Percentiles rank a stretch among this genome's conserved stretches.
These are phyloP conservation scores for Rhytidhysteron rufulum DNA, from an alignment of 2,329 filamentous ascomycete genomes.

Conservation along the genomic window DNA sequence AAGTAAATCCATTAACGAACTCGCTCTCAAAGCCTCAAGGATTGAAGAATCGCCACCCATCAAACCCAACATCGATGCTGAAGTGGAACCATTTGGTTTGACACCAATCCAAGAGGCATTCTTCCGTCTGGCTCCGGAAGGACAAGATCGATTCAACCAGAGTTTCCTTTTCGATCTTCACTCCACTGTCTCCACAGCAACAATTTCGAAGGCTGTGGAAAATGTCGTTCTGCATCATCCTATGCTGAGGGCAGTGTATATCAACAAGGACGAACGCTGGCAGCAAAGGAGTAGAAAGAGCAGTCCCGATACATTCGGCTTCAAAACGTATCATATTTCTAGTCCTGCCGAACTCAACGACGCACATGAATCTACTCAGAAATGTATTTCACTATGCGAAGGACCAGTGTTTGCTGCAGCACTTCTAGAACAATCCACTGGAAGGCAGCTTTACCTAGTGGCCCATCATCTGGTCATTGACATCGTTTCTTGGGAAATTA, in stretches of 20 bases:
- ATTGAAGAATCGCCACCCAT: background rate
- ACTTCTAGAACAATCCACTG: constrained; percentile 13
- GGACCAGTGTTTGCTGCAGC: constrained; percentile 28
- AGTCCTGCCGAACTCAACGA: constrained; percentile 10
- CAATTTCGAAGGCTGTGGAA: constrained; percentile 20
- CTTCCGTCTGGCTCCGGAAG: constrained; percentile 23
- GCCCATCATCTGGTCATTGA: constrained; percentile 32
- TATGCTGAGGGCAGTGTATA: constrained; percentile 31
- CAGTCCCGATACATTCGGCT: constrained; percentile 7
- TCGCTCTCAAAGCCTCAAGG: constrained; percentile 1
- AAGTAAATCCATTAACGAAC: constrained; percentile 36
- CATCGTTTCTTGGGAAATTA: constrained; percentile 30
- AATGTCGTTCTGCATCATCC: constrained; percentile 24
- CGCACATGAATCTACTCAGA: constrained; percentile 19
- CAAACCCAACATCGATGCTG: constrained; percentile 8
- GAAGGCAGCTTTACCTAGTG: constrained; percentile 22
- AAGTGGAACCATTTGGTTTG: constrained; percentile 35
- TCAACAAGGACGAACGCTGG: constrained; percentile 15
- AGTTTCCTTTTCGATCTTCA: constrained; percentile 39
- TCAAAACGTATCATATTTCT: too few species aligned
- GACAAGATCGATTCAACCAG: constrained; percentile 42
- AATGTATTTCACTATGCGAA: constrained; percentile 21
- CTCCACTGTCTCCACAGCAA: constrained; percentile 14
- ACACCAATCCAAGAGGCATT: constrained; percentile 46
- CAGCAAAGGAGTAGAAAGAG: constrained; percentile 16